A percentile compares a stretch with the other conserved stretches of the same genome.
These are phyloP conservation scores for Jacaranda mimosifolia DNA, from an alignment of 257 asterid species.

Conservation along the genomic window DNA sequence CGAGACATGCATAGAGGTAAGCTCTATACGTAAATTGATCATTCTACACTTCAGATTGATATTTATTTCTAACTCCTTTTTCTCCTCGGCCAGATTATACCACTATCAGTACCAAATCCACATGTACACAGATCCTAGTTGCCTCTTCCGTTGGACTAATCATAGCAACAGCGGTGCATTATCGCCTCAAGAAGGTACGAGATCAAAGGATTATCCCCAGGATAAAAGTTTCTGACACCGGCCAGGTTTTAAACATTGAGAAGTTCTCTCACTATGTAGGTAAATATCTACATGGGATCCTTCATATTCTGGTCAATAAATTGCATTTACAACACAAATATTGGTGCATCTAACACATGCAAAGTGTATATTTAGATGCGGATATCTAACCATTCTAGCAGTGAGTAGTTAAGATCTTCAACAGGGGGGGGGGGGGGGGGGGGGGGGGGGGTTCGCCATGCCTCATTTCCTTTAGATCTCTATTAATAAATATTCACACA, in stretches of 20 bases:
- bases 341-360: neutral
- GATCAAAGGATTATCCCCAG: conserved; percentile 67
- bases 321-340: neutral
- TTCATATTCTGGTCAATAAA: neutral
- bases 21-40: neutral
- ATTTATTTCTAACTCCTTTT: neutral
- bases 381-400: neutral
- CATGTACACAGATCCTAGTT: conserved; percentile 63
- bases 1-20: conserved; percentile 49
- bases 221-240: conserved; percentile 63
- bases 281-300: conserved; percentile 44
- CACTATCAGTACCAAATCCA: conserved; percentile 41
- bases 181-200: conserved; percentile 57
- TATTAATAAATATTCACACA: neutral
- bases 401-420: neutral
- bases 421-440: neutral
- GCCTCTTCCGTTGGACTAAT: conserved; percentile 81
- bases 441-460: neutral
- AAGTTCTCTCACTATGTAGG: conserved; percentile 93
- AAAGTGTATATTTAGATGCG: neutral
- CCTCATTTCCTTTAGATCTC: neutral
- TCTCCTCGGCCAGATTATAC: conserved; percentile 42
- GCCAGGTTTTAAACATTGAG: conserved; percentile 75
- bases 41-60: too few species aligned
- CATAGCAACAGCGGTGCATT: conserved; percentile 74